Base-by-base conservation (phyloP, 2,329 filamentous ascomycete species). In the Karstenula rhodostoma region DNA sequence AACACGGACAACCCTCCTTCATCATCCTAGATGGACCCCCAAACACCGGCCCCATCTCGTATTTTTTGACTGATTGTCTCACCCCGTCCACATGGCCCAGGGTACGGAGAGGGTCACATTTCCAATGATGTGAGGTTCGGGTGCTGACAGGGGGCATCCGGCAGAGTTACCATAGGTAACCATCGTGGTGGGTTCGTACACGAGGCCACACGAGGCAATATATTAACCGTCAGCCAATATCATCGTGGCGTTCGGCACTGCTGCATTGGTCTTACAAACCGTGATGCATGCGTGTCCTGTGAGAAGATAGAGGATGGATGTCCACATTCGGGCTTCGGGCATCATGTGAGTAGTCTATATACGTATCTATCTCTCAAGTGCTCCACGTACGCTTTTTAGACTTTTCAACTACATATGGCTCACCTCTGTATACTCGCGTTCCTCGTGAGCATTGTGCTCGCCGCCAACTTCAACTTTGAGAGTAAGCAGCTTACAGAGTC, bases 391-490 rank as follows among this genome's bases (percentile, higher is more conserved):
- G 27, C 17, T 17, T 25, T 12, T 27, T 1, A 2, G 12, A 15
- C 23, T n/a, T n/a, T 5, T 32, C 27, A n/a, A n/a, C n/a, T n/a
- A n/a, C n/a, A 25, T 7, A 55, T 55, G 52, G n/a, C 33, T 15
- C 6, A 37, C 19, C 47, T 35, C n/a, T 22, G 29, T 15, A 29
- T 25, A 17, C 3, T 55, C 17, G n/a, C 19, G 1, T 29, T 55
- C 7, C 19, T 55, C 8, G 29, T 40, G 5, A 54, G 27, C 19
- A 19, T 29, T 19, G 52, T 47, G 27, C 19, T 46, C 9, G 19
- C 42, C 19, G 40, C 66, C 51, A 68, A 74, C 32, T 73, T 74
- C 50, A 60, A 53, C n/a, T 74, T 59, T 55, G 71, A 73, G 58
- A 50, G 57, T 8, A 57, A 67, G 15, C 69, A 71, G 55, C 63